Base-by-base conservation (phyloP, 169 alveolate genomes). In the Plasmodium relictum region DNA sequence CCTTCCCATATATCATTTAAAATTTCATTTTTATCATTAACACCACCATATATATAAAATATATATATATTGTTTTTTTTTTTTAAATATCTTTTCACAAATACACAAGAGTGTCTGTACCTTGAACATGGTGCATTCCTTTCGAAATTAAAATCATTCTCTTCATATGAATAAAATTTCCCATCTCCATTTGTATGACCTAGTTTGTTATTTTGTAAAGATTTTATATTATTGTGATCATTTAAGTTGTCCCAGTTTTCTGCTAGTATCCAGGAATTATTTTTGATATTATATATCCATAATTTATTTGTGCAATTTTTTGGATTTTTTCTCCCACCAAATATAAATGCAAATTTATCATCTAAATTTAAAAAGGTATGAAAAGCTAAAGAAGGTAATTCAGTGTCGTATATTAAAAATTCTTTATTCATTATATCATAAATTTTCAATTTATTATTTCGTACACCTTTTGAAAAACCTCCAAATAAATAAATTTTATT, bases 241-340 rank as follows among this genome's bases (percentile, higher is more conserved):
- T 31, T 31, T 31, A 3, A 31, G 39, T 31, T 2, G 3, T 31
- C 6, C 39, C 1, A 31, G 3, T 31, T 31, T 31, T 31, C 3
- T 54, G 85, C 72, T 8, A 9, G 8, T n/a, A n/a, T 68, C 90
- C 90, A 80, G 3, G 44, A 9, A 54, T 80, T 80, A 10, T 61
- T 69, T 39, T 62, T 56, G 31, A 80, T 45, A 24, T 80, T 72
- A 42, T 80, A 80, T 12, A 80, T 8, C 90, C 90, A 80, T 14
- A 56, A 44, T 10, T 52, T 26, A 20, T 59, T 80, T 16, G 83
- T 41, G 26, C 90, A 80, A 50, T 16, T 54, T 56, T 45, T 20
- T 2, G 90, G 90, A n/a, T 61, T 80, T 48, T 44, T 54, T 18
- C 90, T 80, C 6, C 90, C 90, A 9, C 90, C 90, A 42, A 80